Evolutionary conservation across 2,329 filamentous ascomycete species (phyloP).

Genomic region (Mollisiaceae sp.): DNA sequence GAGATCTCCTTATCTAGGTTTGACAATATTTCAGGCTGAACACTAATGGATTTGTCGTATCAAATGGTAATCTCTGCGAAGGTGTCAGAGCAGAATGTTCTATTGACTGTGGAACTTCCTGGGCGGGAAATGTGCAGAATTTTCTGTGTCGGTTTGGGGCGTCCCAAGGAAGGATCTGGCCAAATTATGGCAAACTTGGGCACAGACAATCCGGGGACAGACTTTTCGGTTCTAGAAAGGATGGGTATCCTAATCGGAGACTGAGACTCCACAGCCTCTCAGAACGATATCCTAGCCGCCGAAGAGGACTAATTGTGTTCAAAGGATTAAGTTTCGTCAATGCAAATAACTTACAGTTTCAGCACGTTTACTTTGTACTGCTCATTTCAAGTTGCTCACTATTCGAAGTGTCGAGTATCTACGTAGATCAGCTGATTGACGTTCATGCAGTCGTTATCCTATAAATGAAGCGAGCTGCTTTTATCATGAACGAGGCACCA

Average conservation of each 20-base stretch:
- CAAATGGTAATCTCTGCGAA: background rate
- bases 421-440: background rate
- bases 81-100: no score
- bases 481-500: background rate
- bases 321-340: background rate
- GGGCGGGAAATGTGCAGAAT: no score
- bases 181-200: no score
- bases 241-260: background rate
- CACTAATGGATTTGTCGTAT: background rate
- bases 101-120: no score
- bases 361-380: background rate
- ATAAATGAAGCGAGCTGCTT: background rate
- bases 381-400: background rate
- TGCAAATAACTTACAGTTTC: background rate
- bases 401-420: background rate
- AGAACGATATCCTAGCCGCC: background rate
- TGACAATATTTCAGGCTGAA: background rate
- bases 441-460: background rate
- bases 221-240: no score
- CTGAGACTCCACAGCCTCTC: background rate
- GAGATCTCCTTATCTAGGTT: background rate
- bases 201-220: no score
- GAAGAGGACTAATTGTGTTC: background rate
- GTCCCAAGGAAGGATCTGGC: no score
- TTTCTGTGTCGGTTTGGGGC: no score